phyloP scores from a whole-genome alignment of 179 eudicot species.

The Amaranthus tricolor region DNA sequence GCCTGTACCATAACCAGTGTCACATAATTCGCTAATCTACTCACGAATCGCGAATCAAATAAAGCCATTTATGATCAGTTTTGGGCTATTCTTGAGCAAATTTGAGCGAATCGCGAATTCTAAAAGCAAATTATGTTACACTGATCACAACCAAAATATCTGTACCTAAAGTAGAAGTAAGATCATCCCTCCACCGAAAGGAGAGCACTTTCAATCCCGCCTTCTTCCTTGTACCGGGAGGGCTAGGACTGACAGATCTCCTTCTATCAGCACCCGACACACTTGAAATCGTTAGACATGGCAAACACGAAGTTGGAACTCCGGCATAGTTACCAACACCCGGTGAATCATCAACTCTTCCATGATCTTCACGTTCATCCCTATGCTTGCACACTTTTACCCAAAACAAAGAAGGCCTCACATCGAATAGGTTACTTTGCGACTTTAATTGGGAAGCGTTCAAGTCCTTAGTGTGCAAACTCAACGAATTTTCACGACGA shows the following conservation, averaged over 20 bases:
- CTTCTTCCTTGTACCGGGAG: constrained; percentile 58
- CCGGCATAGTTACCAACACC: constrained; percentile 36
- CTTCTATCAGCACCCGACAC: constrained; percentile 44
- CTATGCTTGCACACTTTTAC: constrained; percentile 42
- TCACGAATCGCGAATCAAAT: too few species aligned
- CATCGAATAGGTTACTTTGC: constrained; percentile 33
- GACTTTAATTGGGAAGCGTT: constrained; percentile 17
- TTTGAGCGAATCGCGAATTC: too few species aligned
- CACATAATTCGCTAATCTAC: too few species aligned
- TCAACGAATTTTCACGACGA: not conserved
- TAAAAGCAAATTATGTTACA: too few species aligned
- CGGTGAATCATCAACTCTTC: constrained; percentile 27
- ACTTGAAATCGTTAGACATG: constrained; percentile 47
- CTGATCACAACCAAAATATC: not conserved
- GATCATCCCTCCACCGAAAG: constrained; percentile 59
- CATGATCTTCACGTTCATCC: constrained; percentile 29
- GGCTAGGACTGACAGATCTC: constrained; percentile 49
- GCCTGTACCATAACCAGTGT: too few species aligned
- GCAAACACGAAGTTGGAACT: constrained; percentile 52
- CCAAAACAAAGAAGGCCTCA: constrained; percentile 31
- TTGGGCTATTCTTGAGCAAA: too few species aligned
- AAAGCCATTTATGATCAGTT: too few species aligned
- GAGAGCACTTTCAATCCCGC: constrained; percentile 42
- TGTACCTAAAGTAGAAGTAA: constrained; percentile 31
- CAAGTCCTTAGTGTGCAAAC: constrained; percentile 5